phyloP scores from a whole-genome alignment of 768 basidiomycete species.

The Lactarius evosmus region DNA sequence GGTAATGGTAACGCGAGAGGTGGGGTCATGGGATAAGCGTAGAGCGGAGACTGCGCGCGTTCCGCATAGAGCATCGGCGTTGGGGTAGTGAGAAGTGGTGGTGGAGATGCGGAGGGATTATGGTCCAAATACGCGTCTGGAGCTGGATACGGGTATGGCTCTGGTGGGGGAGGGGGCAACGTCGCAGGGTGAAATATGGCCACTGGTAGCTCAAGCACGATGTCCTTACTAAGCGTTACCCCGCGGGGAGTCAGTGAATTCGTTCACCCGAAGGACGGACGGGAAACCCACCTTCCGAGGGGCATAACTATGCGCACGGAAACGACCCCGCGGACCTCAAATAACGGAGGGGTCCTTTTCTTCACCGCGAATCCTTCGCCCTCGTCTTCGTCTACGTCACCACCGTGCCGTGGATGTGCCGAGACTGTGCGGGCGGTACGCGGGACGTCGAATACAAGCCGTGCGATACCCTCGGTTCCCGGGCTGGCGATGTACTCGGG shows the following conservation, averaged over 20 bases:
- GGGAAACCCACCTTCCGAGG: constrained; percentile 55
- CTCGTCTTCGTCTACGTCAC: constrained; percentile 36
- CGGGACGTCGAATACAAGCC: constrained; percentile 79
- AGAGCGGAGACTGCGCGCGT: constrained; percentile 33
- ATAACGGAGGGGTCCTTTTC: constrained; percentile 41
- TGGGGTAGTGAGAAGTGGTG: constrained; percentile 12
- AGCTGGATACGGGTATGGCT: constrained; percentile 19
- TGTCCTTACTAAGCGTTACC: constrained; percentile 56
- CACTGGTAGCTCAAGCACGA: constrained; percentile 60
- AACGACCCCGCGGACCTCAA: constrained; percentile 66
- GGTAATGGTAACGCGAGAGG: constrained; percentile 26
- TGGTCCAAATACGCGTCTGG: constrained; percentile 3
- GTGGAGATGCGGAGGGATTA: constrained; percentile 30
- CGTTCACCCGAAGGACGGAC: constrained; percentile 2
- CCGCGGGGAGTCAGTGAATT: constrained; percentile 15
- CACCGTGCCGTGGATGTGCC: constrained; percentile 60
- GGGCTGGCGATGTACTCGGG: constrained; percentile 72
- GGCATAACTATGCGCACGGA: constrained; percentile 66
- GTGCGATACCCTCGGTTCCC: constrained; percentile 74
- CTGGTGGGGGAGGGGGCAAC: constrained; percentile 41
- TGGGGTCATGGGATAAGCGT: constrained; percentile 35
- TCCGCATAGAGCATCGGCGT: constrained; percentile 29
- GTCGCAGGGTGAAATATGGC: constrained; percentile 63
- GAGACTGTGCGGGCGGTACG: constrained; percentile 57
- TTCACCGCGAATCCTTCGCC: constrained; percentile 33